Percentiles rank a stretch among this genome's conserved stretches.
phyloP scores from a whole-genome alignment of 768 basidiomycete species.

The Psilocybe tampanensis region DNA sequence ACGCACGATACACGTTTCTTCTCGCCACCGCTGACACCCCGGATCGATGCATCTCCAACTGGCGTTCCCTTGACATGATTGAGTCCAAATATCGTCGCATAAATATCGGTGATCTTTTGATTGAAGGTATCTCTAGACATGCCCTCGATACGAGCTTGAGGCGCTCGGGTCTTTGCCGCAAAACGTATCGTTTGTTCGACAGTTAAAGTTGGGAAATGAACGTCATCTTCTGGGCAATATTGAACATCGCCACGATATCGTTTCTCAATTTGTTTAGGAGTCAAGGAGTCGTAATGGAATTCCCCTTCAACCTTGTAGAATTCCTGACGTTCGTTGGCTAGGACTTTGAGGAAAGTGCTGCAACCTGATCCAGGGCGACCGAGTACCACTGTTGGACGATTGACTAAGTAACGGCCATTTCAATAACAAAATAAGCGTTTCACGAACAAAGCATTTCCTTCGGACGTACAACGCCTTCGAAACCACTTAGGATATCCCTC shows the following conservation, averaged over 20 bases:
- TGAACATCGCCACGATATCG: constrained; percentile 79
- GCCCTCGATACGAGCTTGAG: constrained; percentile 49
- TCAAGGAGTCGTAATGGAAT: constrained; percentile 76
- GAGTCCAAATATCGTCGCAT: constrained; percentile 76
- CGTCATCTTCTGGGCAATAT: constrained; percentile 84
- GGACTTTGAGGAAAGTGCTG: constrained; percentile 78
- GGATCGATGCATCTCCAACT: constrained; percentile 76
- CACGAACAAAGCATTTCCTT: constrained; percentile 80
- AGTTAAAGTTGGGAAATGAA: constrained; percentile 84
- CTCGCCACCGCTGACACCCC: constrained; percentile 78
- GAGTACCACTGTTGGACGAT: constrained; percentile 61
- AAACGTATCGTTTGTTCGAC: constrained; percentile 77
- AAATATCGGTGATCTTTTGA: constrained; percentile 51
- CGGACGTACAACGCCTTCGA: constrained; percentile 65
- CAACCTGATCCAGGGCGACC: constrained; percentile 88
- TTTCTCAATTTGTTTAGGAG: constrained; percentile 61
- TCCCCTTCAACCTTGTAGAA: constrained; percentile 71
- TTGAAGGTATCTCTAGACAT: constrained; percentile 46
- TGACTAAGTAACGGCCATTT: not conserved
- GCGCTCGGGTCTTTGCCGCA: constrained; percentile 68
- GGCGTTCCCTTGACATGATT: constrained; percentile 70
- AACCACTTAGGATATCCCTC: constrained; percentile 60
- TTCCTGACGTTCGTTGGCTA: constrained; percentile 75
- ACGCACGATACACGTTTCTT: constrained; percentile 73
- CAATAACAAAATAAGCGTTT: not conserved